Conservation (phyloP, 768 basidiomycete genomes). For the Glaciozyma antarctica region DNA sequence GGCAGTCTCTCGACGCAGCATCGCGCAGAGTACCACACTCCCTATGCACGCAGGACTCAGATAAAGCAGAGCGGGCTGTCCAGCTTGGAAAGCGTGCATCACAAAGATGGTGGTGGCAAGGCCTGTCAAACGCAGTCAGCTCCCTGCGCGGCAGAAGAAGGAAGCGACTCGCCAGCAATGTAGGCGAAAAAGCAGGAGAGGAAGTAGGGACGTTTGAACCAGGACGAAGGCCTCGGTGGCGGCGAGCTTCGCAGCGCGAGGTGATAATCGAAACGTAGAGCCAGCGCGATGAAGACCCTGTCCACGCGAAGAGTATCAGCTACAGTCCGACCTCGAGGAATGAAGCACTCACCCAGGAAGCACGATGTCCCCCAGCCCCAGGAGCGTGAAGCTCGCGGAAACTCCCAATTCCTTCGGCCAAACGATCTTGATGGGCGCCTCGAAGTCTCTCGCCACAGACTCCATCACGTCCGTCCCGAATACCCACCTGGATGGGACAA, state of each 20-base stretch:
- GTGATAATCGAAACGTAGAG: slow-evolving; percentile 71
- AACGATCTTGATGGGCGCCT: slow-evolving; percentile 86
- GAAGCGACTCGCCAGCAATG: slow-evolving; percentile 31
- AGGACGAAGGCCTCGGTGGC: slow-evolving; percentile 22
- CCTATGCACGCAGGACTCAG: slow-evolving; percentile 65
- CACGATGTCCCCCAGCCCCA: slow-evolving; percentile 82
- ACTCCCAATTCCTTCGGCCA: slow-evolving; percentile 63
- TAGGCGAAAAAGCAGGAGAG: slow-evolving; percentile 60
- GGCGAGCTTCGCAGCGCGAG: slow-evolving; percentile 37
- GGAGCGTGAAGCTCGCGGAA: slow-evolving; percentile 64
- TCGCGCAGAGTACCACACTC: slow-evolving; percentile 55
- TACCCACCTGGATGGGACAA: slow-evolving; percentile 41
- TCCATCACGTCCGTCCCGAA: slow-evolving; percentile 71
- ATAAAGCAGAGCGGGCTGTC: slow-evolving; percentile 88
- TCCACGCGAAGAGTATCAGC: slow-evolving; percentile 30
- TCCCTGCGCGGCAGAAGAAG: no score
- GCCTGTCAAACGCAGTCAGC: slow-evolving; percentile 35
- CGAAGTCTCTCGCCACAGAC: slow-evolving; percentile 76
- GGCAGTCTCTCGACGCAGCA: slow-evolving; percentile 57
- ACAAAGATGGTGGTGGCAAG: slow-evolving; percentile 67
- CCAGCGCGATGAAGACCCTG: slow-evolving; percentile 62
- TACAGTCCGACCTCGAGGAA: background rate
- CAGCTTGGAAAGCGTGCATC: slow-evolving; percentile 65
- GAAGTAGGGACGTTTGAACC: slow-evolving; percentile 70
- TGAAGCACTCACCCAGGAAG: slow-evolving; percentile 41